These are phyloP conservation scores for Mucor irregularis DNA, from an alignment of 371 early-diverging fungal genomes.

Conservation along the genomic window DNA sequence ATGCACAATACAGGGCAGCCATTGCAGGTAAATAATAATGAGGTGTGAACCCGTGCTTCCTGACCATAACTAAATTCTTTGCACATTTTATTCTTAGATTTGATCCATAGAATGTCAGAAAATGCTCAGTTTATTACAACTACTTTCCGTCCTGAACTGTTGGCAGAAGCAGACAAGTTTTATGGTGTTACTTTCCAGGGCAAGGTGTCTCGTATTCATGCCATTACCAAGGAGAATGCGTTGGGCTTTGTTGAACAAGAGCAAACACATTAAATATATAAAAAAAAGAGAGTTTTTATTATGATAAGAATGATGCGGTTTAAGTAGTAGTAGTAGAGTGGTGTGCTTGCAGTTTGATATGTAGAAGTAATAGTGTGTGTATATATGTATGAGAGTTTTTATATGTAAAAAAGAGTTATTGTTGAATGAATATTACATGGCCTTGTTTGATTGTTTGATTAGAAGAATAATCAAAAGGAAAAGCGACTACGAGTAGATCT, in stretches of 20 bases:
- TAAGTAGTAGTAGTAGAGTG: background rate
- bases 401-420: background rate
- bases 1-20: constrained; percentile 93
- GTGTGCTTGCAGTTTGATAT: no score
- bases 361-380: no score
- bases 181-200: constrained; percentile 95
- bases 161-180: constrained; percentile 90
- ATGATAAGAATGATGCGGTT: background rate
- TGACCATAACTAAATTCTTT: no score
- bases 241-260: constrained; percentile 67
- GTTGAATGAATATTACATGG: background rate
- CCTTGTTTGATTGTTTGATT: background rate
- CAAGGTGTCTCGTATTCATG: constrained; percentile 77
- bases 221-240: constrained; percentile 68
- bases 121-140: constrained; percentile 97
- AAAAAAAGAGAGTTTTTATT: background rate
- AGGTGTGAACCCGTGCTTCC: no score
- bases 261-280: background rate
- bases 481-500: constrained; percentile 7
- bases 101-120: constrained; percentile 88
- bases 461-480: constrained; percentile 10
- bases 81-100: no score
- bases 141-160: constrained; percentile 96
- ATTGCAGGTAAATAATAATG: constrained; percentile 71
- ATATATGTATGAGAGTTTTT: background rate